Percentiles rank a stretch among this genome's conserved stretches.
phyloP scores from a whole-genome alignment of 805 yeast species.

The Vanderwaltozyma verrucispora region DNA sequence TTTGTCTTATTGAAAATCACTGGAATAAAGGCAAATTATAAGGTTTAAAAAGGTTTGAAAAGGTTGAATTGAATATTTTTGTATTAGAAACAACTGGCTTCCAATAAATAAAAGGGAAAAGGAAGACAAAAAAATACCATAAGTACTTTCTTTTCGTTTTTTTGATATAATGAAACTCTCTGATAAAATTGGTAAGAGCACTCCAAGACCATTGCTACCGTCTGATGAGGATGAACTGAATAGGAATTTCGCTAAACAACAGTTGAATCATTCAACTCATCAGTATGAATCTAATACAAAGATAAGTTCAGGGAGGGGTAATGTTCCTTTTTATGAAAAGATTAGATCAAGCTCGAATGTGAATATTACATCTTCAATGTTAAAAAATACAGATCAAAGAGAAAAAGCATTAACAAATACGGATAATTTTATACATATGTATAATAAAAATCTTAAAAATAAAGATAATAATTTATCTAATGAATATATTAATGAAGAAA shows the following conservation, averaged over 20 bases:
- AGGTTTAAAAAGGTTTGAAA: no score
- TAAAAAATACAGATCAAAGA: conserved; percentile 4
- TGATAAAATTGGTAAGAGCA: neutral
- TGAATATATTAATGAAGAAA: neutral
- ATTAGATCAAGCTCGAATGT: conserved; percentile 18
- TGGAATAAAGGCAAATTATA: no score
- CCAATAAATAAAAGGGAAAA: no score
- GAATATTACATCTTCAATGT: conserved; percentile 10
- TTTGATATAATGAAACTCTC: neutral
- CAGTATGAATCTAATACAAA: no score
- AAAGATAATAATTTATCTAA: neutral
- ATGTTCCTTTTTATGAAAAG: neutral
- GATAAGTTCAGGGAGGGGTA: no score
- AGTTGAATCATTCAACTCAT: neutral
- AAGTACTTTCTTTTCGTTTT: no score
- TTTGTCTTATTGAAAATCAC: no score
- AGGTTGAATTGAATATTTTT: no score
- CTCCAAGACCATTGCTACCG: conserved; percentile 22
- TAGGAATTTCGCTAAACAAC: conserved; percentile 6
- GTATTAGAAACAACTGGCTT: no score
- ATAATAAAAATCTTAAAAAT: neutral
- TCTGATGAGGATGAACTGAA: conserved; percentile 19
- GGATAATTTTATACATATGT: conserved; percentile 21
- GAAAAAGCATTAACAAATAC: conserved; percentile 27
- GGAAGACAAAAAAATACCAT: no score